Base-by-base conservation (phyloP, 2,329 filamentous ascomycete species). In the Claviceps paspali region DNA sequence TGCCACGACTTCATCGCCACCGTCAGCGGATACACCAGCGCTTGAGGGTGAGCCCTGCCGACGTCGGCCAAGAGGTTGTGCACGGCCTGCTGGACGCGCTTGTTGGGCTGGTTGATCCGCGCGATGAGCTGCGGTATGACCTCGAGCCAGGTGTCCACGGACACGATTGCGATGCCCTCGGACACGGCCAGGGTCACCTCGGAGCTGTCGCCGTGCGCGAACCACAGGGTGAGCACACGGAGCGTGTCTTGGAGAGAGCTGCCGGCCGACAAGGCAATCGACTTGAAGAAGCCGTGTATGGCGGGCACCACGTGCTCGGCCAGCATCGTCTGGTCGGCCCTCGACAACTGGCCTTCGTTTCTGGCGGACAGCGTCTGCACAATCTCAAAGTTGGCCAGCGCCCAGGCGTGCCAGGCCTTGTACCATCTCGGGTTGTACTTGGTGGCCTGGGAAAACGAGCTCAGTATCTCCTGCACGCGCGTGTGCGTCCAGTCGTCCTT, bases 401-500 rank as follows among this genome's bases (percentile, higher is more conserved):
- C 92, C 88, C 91, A 99, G 0, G 91, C 83, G 59, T 99, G 91
- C 91, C 91, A 99, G 6, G 92, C 91, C 61, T 98, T 99, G 65
- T 98, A 98, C 76, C 88, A 98, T 43, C 80, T 78, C 24, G 85
- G 80, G 54, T 98, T 93, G 61, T 92, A 95, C 41, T 84, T 79
- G 2, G 91, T 98, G 1, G 92, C 92, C 41, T 87, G 80, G 14
- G 79, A 78, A 57, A 96, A 98, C 2, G 91, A 86, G n/a, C 76
- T 72, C 18, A 98, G 66, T 40, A 98, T 86, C 37, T 96, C 88
- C 36, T 82, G 75, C 4, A 94, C 83, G 46, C 83, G 79, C 7
- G 84, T 80, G 44, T 83, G 76, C 45, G 84, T 79, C 92, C 91
- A 98, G 46, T 91, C 80, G 36, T 86, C 82, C 52, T 82, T 80